Evolutionary conservation across 2,329 filamentous ascomycete species (phyloP).

Genomic region (Xylaria sp.): DNA sequence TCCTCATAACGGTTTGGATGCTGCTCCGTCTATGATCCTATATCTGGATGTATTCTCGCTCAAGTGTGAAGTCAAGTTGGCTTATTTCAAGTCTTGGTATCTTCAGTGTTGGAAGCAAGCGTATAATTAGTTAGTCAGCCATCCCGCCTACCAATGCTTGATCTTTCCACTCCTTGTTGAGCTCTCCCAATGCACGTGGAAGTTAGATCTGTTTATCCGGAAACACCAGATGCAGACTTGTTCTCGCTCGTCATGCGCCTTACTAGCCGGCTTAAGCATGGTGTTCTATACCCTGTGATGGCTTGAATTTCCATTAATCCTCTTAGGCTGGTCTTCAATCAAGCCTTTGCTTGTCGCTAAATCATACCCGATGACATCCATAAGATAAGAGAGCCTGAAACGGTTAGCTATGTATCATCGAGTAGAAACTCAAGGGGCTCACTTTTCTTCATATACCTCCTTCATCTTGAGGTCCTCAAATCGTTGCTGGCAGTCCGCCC

Average conservation of each 20-base stretch:
- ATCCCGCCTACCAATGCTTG: not conserved
- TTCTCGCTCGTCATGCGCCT: constrained; percentile 12
- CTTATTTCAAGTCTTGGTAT: constrained; percentile 4
- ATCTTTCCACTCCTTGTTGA: not conserved
- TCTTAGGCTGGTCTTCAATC: constrained; percentile 54
- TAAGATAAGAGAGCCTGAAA: constrained; percentile 62
- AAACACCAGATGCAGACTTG: not conserved
- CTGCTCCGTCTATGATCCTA: constrained; percentile 26
- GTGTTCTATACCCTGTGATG: constrained; percentile 39
- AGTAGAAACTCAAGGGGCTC: constrained; percentile 54
- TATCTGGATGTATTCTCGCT: constrained; percentile 7
- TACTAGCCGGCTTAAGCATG: constrained; percentile 10
- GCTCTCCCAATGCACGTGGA: constrained; percentile 3
- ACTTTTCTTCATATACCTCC: constrained; percentile 81
- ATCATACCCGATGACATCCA: constrained; percentile 65
- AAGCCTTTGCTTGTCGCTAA: constrained; percentile 60
- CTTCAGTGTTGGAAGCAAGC: constrained; percentile 10
- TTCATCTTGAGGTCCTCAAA: constrained; percentile 78
- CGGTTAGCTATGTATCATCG: constrained; percentile 41
- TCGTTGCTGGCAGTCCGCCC: constrained; percentile 78
- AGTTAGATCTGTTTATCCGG: not conserved
- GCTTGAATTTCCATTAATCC: constrained; percentile 37
- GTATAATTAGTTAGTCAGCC: constrained; percentile 11
- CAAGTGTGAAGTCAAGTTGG: constrained; percentile 2
- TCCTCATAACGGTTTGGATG: constrained; percentile 18